These are phyloP conservation scores for Blastobotrys mokoenaii DNA, from an alignment of 805 yeast species.

Conservation along the genomic window DNA sequence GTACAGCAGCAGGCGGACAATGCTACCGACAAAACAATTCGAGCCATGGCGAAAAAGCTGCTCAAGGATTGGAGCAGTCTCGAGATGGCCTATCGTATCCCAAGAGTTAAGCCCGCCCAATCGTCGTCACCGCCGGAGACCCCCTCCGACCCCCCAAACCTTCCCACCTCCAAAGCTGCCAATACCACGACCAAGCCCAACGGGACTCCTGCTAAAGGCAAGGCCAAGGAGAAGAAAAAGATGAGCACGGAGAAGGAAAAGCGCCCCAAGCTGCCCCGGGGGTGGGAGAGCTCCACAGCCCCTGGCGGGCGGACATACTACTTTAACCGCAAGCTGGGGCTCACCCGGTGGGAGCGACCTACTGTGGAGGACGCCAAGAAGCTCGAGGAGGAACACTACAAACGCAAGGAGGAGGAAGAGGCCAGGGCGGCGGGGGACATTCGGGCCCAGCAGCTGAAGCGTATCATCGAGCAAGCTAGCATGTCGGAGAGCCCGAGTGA, in stretches of 20 bases:
- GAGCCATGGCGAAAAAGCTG: slow-evolving; percentile 36
- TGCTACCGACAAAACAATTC: slow-evolving; percentile 24
- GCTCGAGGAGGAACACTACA: slow-evolving; percentile 15
- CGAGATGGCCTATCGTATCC: slow-evolving; percentile 79
- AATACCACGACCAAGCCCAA: too few species aligned
- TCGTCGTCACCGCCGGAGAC: not conserved
- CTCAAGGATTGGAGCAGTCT: slow-evolving; percentile 62
- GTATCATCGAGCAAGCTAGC: slow-evolving; percentile 34
- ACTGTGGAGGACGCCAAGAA: slow-evolving; percentile 15
- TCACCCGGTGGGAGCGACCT: slow-evolving; percentile 59
- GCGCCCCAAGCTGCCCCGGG: slow-evolving; percentile 38
- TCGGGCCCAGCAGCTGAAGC: slow-evolving; percentile 21
- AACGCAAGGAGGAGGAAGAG: slow-evolving; percentile 1
- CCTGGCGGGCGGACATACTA: slow-evolving; percentile 41
- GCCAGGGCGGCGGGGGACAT: slow-evolving; percentile 6
- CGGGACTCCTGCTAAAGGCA: too few species aligned
- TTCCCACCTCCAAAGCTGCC: too few species aligned
- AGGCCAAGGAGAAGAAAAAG: not conserved
- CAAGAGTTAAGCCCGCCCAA: slow-evolving; percentile 24
- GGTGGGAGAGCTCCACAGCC: slow-evolving; percentile 57
- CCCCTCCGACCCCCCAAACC: not conserved
- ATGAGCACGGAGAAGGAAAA: not conserved
- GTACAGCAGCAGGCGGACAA: slow-evolving; percentile 36
- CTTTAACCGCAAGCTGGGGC: slow-evolving; percentile 40
- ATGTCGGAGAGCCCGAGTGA: slow-evolving; percentile 6